Evolutionary conservation across 306 rosid genomes (phyloP).

Genomic region (Medicago truncatula): DNA sequence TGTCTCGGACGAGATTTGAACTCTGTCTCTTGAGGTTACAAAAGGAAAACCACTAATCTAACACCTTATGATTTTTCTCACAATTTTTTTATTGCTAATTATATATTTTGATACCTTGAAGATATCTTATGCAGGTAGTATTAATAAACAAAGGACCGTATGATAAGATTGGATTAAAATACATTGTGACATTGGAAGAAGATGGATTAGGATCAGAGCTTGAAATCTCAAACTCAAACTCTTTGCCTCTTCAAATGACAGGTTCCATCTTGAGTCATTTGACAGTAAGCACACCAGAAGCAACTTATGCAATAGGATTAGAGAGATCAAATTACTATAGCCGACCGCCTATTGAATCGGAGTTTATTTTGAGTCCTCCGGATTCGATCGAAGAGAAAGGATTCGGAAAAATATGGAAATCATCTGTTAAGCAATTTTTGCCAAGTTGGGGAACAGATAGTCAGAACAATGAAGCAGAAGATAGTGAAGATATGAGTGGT

Average conservation of each 20-base stretch:
- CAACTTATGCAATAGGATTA: conserved; percentile 82
- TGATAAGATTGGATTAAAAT: conserved; percentile 58
- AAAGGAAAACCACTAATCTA: not conserved
- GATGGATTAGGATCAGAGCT: conserved; percentile 66
- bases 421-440: conserved; percentile 44
- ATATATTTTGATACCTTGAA: conserved; percentile 2
- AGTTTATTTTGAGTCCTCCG: conserved; percentile 60
- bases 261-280: conserved; percentile 76
- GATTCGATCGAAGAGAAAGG: conserved; percentile 46
- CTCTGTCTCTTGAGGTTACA: not conserved
- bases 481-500: conserved; percentile 47
- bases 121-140: conserved; percentile 64
- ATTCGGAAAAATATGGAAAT: conserved; percentile 48
- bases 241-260: conserved; percentile 59
- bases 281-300: conserved; percentile 87
- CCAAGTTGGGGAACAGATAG: conserved; percentile 46
- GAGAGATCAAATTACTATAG: conserved; percentile 67
- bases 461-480: conserved; percentile 42
- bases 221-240: conserved; percentile 57
- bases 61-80: not conserved
- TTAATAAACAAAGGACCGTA: conserved; percentile 56
- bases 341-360: conserved; percentile 58
- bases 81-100: not conserved
- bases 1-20: not conserved
- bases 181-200: conserved; percentile 64